Percentiles rank a stretch among this genome's conserved stretches.
phyloP scores from a whole-genome alignment of 495 filamentous ascomycete species.

The Aspergillus incahuasiensis region DNA sequence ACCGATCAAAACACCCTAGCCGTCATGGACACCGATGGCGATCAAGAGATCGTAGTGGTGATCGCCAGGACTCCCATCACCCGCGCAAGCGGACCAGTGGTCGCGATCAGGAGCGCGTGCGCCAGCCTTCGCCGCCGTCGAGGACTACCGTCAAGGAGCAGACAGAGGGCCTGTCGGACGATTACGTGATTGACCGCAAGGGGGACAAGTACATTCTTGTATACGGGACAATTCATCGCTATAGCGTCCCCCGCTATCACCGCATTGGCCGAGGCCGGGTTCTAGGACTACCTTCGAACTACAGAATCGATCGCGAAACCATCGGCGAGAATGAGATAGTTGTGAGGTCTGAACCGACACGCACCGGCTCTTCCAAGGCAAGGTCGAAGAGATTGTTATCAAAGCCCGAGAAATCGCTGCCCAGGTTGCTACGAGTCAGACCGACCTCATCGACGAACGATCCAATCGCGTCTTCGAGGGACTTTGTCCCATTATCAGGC shows the following conservation, averaged over 20 bases:
- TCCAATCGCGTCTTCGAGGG: conserved; percentile 25
- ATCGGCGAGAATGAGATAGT: conserved; percentile 44
- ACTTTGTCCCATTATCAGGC: conserved; percentile 43
- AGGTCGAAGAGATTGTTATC: conserved; percentile 25
- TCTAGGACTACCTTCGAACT: conserved; percentile 44
- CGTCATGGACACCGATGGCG: conserved; percentile 22
- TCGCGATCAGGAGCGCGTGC: neutral
- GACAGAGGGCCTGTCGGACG: conserved; percentile 17
- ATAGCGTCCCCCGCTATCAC: conserved; percentile 55
- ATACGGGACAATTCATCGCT: conserved; percentile 59
- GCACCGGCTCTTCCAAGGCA: conserved; percentile 17
- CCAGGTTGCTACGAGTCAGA: conserved; percentile 23
- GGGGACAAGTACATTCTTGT: conserved; percentile 58
- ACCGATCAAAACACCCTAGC: conserved; percentile 21
- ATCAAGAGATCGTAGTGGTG: conserved; percentile 23
- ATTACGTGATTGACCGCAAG: conserved; percentile 49
- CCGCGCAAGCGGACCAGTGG: conserved; percentile 1
- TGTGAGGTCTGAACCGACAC: conserved; percentile 29
- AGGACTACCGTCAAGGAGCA: conserved; percentile 14
- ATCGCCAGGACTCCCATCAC: conserved; percentile 13
- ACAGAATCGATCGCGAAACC: conserved; percentile 51
- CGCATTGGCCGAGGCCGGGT: conserved; percentile 56
- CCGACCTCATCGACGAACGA: conserved; percentile 17
- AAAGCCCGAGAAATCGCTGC: conserved; percentile 10
- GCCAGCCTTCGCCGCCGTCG: conserved; percentile 4